Evolutionary conservation across 2,329 filamentous ascomycete species (phyloP).

Genomic region (Talaromyces piceae): DNA sequence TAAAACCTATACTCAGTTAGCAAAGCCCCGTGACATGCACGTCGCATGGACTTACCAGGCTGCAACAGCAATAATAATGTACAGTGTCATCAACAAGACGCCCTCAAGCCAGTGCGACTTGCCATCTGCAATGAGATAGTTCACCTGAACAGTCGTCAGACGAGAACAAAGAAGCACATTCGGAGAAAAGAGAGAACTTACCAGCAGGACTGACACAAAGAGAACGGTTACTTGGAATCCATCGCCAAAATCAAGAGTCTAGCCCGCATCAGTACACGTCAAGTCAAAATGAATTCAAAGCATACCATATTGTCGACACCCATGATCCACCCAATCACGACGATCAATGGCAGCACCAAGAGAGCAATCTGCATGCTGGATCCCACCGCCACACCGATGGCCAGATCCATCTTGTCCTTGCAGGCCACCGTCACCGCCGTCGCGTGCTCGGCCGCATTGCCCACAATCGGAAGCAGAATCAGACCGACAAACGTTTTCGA

Average conservation of each 20-base stretch:
- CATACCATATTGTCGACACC: slow-evolving; percentile 50
- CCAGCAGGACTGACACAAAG: slow-evolving; percentile 48
- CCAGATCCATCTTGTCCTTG: slow-evolving; percentile 63
- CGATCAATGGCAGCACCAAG: slow-evolving; percentile 53
- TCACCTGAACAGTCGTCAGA: slow-evolving; percentile 38
- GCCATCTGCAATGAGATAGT: slow-evolving; percentile 56
- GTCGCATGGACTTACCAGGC: slow-evolving; percentile 46
- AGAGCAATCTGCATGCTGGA: slow-evolving; percentile 60
- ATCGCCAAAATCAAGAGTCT: slow-evolving; percentile 66
- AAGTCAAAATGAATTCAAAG: neutral
- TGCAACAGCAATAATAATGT: slow-evolving; percentile 55
- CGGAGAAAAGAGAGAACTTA: slow-evolving; percentile 13
- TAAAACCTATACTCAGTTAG: neutral
- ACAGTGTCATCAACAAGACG: slow-evolving; percentile 52
- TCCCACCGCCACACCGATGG: slow-evolving; percentile 59
- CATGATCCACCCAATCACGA: slow-evolving; percentile 56
- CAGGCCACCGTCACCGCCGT: slow-evolving; percentile 55
- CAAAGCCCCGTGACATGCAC: neutral
- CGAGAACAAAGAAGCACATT: neutral
- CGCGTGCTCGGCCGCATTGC: slow-evolving; percentile 59
- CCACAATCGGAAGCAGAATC: slow-evolving; percentile 58
- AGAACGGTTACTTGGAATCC: slow-evolving; percentile 71
- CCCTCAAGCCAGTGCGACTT: slow-evolving; percentile 56
- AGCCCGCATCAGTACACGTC: slow-evolving; percentile 11
- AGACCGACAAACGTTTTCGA: slow-evolving; percentile 57